These are phyloP conservation scores for Elongisporangium undulatum DNA, from an alignment of 352 stramenopile species.

Conservation along the genomic window DNA sequence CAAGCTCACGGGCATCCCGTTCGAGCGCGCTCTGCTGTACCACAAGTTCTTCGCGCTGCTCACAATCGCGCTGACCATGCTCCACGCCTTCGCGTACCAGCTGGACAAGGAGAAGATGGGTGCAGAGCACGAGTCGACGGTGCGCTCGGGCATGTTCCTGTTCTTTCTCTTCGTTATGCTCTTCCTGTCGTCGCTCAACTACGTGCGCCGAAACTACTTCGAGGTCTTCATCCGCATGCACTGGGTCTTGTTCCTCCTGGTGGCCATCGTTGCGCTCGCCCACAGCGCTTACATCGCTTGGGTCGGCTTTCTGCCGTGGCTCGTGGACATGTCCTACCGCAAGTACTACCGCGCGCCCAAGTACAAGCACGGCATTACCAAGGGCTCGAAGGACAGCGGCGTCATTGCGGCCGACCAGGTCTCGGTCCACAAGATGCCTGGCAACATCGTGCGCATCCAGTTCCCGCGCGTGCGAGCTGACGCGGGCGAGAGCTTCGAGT, in stretches of 20 bases:
- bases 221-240: constrained; percentile 44
- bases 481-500: constrained; percentile 28
- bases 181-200: constrained; percentile 25
- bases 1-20: constrained; percentile 32
- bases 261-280: constrained; percentile 29
- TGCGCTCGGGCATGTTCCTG: constrained; percentile 14
- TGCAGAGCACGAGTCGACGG: neutral
- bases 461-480: constrained; percentile 39
- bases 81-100: constrained; percentile 39
- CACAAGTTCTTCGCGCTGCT: constrained; percentile 36
- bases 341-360: constrained; percentile 17
- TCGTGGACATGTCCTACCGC: constrained; percentile 36
- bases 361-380: constrained; percentile 15
- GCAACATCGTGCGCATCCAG: constrained; percentile 37
- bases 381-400: constrained; percentile 13
- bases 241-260: constrained; percentile 41
- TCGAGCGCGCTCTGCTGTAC: constrained; percentile 52
- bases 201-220: constrained; percentile 43
- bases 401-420: constrained; percentile 27
- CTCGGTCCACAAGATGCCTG: constrained; percentile 18
- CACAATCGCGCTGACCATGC: constrained; percentile 20
- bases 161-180: constrained; percentile 30
- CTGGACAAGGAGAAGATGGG: constrained; percentile 19
- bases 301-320: constrained; percentile 27
- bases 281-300: constrained; percentile 32